These are phyloP conservation scores for Aulographum hederae DNA, from an alignment of 2,329 filamentous ascomycete species.

Conservation along the genomic window DNA sequence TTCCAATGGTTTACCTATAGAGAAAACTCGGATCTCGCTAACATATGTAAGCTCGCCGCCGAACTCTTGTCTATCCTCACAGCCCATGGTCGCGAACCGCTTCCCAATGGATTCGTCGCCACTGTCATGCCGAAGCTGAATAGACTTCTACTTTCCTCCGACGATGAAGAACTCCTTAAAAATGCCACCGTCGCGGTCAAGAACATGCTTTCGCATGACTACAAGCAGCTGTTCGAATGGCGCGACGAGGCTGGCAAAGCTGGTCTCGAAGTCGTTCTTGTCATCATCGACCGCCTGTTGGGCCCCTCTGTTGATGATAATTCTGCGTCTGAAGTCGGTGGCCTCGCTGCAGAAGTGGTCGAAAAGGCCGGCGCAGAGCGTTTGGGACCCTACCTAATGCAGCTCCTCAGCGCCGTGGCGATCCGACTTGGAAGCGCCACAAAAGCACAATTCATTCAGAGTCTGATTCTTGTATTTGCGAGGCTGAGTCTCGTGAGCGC, in stretches of 20 bases:
- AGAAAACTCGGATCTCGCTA: no score
- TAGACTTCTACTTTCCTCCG: constrained; percentile 60
- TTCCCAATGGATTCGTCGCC: constrained; percentile 72
- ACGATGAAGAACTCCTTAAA: constrained; percentile 76
- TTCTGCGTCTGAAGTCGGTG: constrained; percentile 87
- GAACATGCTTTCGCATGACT: constrained; percentile 77
- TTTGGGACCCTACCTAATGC: constrained; percentile 74
- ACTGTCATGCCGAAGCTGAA: constrained; percentile 77
- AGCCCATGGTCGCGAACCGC: constrained; percentile 65
- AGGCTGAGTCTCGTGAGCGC: constrained; percentile 71
- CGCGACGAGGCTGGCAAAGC: constrained; percentile 59
- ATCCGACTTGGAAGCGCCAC: constrained; percentile 66
- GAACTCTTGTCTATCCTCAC: constrained; percentile 69
- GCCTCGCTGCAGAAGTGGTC: constrained; percentile 81
- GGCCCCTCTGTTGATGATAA: constrained; percentile 76
- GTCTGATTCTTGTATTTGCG: constrained; percentile 86
- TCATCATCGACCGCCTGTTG: constrained; percentile 82
- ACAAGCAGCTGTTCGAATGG: constrained; percentile 78
- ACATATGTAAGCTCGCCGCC: no score
- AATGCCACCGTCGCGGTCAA: constrained; percentile 74
- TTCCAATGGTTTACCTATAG: neutral
- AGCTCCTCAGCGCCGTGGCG: constrained; percentile 78
- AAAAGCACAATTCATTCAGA: constrained; percentile 84
- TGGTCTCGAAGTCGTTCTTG: constrained; percentile 73
- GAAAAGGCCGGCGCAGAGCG: constrained; percentile 87